Percentiles rank a stretch among this genome's conserved stretches.
Evolutionary conservation across 2,329 filamentous ascomycete species (phyloP).

Genomic region (Mollisiaceae sp.): DNA sequence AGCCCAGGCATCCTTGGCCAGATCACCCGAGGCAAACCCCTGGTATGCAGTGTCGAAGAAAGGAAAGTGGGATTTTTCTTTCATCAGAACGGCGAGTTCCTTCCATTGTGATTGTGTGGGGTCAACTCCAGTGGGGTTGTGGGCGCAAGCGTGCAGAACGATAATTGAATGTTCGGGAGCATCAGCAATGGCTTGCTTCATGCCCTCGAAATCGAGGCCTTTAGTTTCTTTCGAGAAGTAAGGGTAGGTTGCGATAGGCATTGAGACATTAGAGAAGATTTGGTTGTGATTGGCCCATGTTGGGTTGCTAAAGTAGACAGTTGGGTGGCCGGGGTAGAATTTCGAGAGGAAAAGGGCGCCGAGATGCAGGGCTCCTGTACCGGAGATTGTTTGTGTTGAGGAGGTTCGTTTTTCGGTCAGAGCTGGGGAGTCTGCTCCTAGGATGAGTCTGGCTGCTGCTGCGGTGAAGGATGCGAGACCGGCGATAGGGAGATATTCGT

Average conservation of each 20-base stretch:
- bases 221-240: slow-evolving; percentile 92
- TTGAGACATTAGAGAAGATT: slow-evolving; percentile 90
- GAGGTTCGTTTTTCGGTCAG: slow-evolving; percentile 80
- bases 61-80: slow-evolving; percentile 83
- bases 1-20: slow-evolving; percentile 85
- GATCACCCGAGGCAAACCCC: slow-evolving; percentile 92
- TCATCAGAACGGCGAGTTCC: slow-evolving; percentile 80
- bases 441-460: slow-evolving; percentile 88
- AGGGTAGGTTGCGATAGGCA: slow-evolving; percentile 82
- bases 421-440: slow-evolving; percentile 80
- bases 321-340: slow-evolving; percentile 79
- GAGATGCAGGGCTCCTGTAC: slow-evolving; percentile 92
- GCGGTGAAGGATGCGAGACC: slow-evolving; percentile 84
- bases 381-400: slow-evolving; percentile 93
- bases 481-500: slow-evolving; percentile 97
- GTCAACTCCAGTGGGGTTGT: slow-evolving; percentile 98
- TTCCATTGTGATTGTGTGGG: slow-evolving; percentile 94
- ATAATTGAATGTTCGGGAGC: slow-evolving; percentile 85
- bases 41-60: slow-evolving; percentile 99
- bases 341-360: slow-evolving; percentile 92
- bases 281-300: slow-evolving; percentile 99
- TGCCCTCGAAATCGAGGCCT: slow-evolving; percentile 89
- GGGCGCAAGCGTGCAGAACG: slow-evolving; percentile 91
- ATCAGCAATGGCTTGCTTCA: slow-evolving; percentile 71
- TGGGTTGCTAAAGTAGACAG: slow-evolving; percentile 89